Percentiles rank a stretch among this genome's conserved stretches.
phyloP scores from a whole-genome alignment of 2,329 filamentous ascomycete species.

The Xylariales sp. region DNA sequence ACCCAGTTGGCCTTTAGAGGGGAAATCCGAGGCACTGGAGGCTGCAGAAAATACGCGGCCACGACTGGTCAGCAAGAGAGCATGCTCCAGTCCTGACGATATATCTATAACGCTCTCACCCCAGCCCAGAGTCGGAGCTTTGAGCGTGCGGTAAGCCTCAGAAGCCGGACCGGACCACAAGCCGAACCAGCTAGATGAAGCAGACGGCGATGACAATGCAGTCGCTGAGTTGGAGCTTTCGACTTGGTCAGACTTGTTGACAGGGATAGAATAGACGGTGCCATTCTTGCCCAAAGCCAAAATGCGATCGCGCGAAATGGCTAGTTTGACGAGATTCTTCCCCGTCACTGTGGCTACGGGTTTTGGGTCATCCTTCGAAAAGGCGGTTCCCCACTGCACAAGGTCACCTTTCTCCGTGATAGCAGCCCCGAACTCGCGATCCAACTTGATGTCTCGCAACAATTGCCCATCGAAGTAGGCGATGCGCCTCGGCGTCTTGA shows the following conservation, averaged over 20 bases:
- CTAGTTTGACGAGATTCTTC: constrained; percentile 73
- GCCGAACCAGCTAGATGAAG: constrained; percentile 66
- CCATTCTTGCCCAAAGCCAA: constrained; percentile 73
- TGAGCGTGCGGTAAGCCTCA: constrained; percentile 70
- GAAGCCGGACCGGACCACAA: constrained; percentile 55
- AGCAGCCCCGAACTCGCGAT: constrained; percentile 76
- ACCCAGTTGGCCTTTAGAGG: constrained; percentile 80
- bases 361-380: constrained; percentile 56
- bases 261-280: constrained; percentile 78
- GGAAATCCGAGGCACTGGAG: constrained; percentile 72
- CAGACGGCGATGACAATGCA: too few relatives aligned
- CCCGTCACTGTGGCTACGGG: constrained; percentile 73
- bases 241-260: constrained; percentile 67
- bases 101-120: constrained; percentile 73
- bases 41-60: constrained; percentile 90
- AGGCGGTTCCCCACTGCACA: constrained; percentile 85
- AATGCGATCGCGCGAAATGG: constrained; percentile 77
- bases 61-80: constrained; percentile 75
- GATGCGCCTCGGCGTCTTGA: constrained; percentile 79
- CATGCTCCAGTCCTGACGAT: constrained; percentile 78
- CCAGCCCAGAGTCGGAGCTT: constrained; percentile 59
- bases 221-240: constrained; percentile 61
- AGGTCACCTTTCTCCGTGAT: constrained; percentile 85
- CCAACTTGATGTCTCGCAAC: constrained; percentile 82
- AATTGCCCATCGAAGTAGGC: constrained; percentile 79